These are phyloP conservation scores for Xenoacremonium recifei DNA, from an alignment of 2,329 filamentous ascomycete genomes.

Conservation along the genomic window DNA sequence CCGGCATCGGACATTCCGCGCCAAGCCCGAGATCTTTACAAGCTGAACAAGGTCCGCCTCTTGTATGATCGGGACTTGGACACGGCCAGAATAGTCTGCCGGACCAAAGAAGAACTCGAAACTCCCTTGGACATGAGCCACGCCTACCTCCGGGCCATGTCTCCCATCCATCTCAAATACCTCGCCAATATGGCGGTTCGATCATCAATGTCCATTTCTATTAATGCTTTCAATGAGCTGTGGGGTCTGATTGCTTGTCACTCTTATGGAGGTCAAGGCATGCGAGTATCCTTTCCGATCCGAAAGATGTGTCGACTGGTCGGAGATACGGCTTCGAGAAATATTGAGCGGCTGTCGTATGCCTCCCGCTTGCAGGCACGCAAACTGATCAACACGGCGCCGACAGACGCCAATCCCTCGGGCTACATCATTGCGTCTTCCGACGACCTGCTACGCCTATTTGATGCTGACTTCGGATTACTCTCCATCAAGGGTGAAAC, in stretches of 20 bases:
- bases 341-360: constrained; percentile 85
- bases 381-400: constrained; percentile 83
- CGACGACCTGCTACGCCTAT: constrained; percentile 78
- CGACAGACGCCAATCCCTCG: constrained; percentile 77
- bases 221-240: constrained; percentile 79
- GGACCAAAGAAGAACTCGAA: constrained; percentile 70
- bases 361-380: constrained; percentile 80
- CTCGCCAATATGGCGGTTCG: constrained; percentile 84
- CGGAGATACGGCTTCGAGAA: constrained; percentile 81
- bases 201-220: constrained; percentile 93
- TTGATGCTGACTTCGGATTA: constrained; percentile 84
- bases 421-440: constrained; percentile 90
- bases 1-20: constrained; percentile 84
- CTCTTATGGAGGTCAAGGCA: constrained; percentile 72
- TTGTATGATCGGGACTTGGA: constrained; percentile 81
- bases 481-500: constrained; percentile 86
- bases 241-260: constrained; percentile 91
- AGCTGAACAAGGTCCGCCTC: constrained; percentile 83
- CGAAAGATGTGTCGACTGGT: constrained; percentile 89
- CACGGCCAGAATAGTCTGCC: constrained; percentile 79
- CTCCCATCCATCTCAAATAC: constrained; percentile 86
- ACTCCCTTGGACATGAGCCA: constrained; percentile 79
- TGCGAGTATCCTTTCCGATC: constrained; percentile 90
- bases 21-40: constrained; percentile 86
- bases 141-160: constrained; percentile 84